Evolutionary conservation across 176 grass and related monocot species (phyloP).

Genomic region (Themeda triandra): DNA sequence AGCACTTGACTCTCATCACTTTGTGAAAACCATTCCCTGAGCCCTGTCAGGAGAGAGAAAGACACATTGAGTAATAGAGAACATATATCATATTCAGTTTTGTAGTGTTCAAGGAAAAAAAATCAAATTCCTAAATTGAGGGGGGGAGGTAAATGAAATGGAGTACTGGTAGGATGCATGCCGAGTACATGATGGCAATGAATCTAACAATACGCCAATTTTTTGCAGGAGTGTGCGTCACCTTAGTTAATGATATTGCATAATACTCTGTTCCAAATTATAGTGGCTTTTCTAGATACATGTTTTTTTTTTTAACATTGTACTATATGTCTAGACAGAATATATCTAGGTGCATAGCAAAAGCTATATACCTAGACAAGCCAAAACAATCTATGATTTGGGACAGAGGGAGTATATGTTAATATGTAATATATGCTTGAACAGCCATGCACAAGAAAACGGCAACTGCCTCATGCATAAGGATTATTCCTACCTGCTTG

Average conservation of each 20-base stretch:
- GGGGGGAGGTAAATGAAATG: background rate
- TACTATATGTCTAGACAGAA: no score
- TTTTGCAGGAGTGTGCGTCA: background rate
- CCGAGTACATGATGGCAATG: background rate
- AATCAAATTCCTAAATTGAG: background rate
- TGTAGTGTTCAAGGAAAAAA: background rate
- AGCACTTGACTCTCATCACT: constrained; percentile 73
- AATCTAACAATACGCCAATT: background rate
- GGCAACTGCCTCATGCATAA: background rate
- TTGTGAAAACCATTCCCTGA: constrained; percentile 98
- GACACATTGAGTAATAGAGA: background rate
- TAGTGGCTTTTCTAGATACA: background rate
- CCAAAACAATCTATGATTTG: background rate
- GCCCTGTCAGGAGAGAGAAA: constrained; percentile 41
- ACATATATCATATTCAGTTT: constrained; percentile 1
- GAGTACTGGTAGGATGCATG: background rate
- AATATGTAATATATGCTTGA: constrained; percentile 2
- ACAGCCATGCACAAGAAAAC: background rate
- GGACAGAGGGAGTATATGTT: background rate
- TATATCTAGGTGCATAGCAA: background rate
- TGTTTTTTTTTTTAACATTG: background rate
- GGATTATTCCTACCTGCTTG: background rate
- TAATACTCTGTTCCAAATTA: background rate
- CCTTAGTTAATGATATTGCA: background rate
- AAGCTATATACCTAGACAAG: background rate